phyloP scores from a whole-genome alignment of 2,329 filamentous ascomycete species.

The Fusarium sp. region DNA sequence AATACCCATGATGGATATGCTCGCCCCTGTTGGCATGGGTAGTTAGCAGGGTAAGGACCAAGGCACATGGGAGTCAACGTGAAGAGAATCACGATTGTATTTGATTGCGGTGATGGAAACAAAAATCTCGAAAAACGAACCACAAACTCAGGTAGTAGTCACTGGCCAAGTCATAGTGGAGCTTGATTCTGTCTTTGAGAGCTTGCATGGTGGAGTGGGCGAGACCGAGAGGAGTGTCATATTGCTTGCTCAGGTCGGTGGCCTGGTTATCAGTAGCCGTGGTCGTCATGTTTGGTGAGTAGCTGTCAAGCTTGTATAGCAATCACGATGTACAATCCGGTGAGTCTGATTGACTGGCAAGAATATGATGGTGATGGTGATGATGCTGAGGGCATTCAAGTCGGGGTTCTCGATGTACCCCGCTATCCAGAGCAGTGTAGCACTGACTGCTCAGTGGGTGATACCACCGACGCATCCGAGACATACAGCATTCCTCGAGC shows the following conservation, averaged over 20 bases:
- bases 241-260: constrained; percentile 58
- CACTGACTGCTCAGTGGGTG: constrained; percentile 22
- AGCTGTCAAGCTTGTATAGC: neutral
- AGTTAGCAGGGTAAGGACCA: constrained; percentile 6
- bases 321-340: neutral
- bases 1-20: constrained; percentile 74
- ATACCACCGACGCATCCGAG: constrained; percentile 8
- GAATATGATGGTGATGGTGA: neutral
- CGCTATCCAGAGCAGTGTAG: constrained; percentile 16
- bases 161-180: constrained; percentile 71
- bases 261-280: constrained; percentile 27
- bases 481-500: neutral
- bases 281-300: constrained; percentile 21
- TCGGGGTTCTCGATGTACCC: constrained; percentile 19
- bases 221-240: constrained; percentile 60
- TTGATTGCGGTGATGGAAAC: neutral
- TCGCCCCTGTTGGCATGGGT: constrained; percentile 61
- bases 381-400: constrained; percentile 5
- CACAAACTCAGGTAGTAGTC: constrained; percentile 73
- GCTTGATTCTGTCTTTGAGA: constrained; percentile 69
- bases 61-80: neutral
- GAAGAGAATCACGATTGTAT: neutral
- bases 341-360: neutral
- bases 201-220: constrained; percentile 61
- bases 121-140: constrained; percentile 49